Conservation (phyloP, 208 protist species). For the Leishmania gerbilli region DNA sequence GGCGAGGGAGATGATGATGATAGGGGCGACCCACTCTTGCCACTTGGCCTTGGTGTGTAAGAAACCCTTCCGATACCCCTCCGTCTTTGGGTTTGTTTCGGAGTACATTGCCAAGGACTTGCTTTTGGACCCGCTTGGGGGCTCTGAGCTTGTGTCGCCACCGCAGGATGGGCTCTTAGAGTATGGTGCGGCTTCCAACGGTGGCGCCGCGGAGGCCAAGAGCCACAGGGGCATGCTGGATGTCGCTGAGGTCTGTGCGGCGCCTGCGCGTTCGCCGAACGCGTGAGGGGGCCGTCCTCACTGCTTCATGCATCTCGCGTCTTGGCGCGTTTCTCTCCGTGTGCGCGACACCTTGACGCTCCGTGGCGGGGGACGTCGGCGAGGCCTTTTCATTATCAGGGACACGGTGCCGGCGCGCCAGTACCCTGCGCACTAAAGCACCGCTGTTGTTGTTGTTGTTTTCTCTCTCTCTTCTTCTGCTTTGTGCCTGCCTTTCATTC, state of each 20-base stretch:
- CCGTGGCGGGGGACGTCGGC: not conserved
- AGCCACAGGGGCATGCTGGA: not conserved
- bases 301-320: not conserved
- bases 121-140: not conserved
- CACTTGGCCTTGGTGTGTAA: constrained; percentile 38
- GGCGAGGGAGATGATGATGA: not conserved
- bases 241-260: not conserved
- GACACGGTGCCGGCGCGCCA: not conserved
- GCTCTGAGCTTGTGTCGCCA: not conserved
- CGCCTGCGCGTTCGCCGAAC: not conserved
- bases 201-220: not conserved
- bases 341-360: not conserved
- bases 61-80: constrained; percentile 20
- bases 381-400: not conserved
- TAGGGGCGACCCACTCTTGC: constrained; percentile 15
- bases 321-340: not conserved
- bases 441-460: no score
- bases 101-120: constrained; percentile 32
- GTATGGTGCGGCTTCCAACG: not conserved
- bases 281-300: not conserved
- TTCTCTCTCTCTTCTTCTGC: not conserved
- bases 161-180: not conserved
- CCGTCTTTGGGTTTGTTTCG: constrained; percentile 33
- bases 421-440: not conserved
- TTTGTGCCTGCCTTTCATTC: not conserved